Evolutionary conservation across 441 rosid species (phyloP), one percentile per base, ranked within the genome.

Genomic region (Pelargonium fulgidum): DNA sequence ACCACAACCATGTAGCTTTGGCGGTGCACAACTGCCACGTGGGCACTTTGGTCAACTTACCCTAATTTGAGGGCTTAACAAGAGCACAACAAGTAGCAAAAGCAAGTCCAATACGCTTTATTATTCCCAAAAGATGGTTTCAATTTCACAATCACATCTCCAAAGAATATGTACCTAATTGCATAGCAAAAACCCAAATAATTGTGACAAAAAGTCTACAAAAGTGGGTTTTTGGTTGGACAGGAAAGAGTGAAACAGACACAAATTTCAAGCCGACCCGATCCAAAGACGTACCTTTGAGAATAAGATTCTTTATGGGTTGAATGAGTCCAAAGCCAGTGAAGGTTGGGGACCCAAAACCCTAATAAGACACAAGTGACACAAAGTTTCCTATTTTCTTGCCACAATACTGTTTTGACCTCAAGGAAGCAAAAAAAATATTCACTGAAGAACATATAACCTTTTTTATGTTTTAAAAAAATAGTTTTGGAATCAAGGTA

Each of bases 211-310:
- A 47, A 47, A 47, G 52, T 47, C 52, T 47, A 47, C 10, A 47
- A 47, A 47, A 14, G 10, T 1, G 52, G 52, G 13, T n/a, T 47
- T 47, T 47, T 47, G 52, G 52, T 47, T 14, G n/a, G 52, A 47
- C 52, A 12, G 1, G n/a, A 47, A 14, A 47, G 52, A 9, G 52
- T n/a, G n/a, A n/a, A n/a, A n/a, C n/a, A 14, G 52, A 44, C 48
- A 44, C 1, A 44, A 8, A 7, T 2, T 44, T 44, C 10, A n/a
- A n/a, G 48, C 13, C n/a, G 52, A 14, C 13, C 52, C n/a, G n/a
- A n/a, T n/a, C n/a, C n/a, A n/a, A n/a, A n/a, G n/a, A n/a, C 52
- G 52, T 47, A 47, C 52, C 52, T 10, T 47, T 47, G 52, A 47
- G 13, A 47, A 47, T 47, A 47, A 47, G 52, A 47, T 47, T 47